Evolutionary conservation across 805 yeast species (phyloP).

Genomic region (Schwanniomyces polymorphus): DNA sequence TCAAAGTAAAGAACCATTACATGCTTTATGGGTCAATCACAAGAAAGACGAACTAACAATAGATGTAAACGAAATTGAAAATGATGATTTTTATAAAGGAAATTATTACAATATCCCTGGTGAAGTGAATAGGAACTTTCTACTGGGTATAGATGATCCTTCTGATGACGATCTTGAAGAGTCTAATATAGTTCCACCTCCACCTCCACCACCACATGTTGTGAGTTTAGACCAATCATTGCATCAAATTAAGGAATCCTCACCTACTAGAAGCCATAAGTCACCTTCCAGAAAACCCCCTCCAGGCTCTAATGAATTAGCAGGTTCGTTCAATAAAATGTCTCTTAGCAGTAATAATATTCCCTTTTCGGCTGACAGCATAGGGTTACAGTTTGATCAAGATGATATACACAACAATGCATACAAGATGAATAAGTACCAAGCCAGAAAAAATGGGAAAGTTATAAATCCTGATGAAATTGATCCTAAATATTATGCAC

Average conservation of each 20-base stretch:
- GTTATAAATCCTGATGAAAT: slow-evolving; percentile 25
- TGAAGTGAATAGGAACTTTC: slow-evolving; percentile 1
- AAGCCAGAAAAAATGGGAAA: slow-evolving; percentile 16
- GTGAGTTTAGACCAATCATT: slow-evolving; percentile 1
- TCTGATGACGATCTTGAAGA: slow-evolving; percentile 8
- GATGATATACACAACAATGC: slow-evolving; percentile 33
- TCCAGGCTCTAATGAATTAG: slow-evolving; percentile 3
- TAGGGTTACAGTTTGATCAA: slow-evolving; percentile 30
- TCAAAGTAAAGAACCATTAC: slow-evolving; percentile 33
- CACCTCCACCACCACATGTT: slow-evolving; percentile 27
- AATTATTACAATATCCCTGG: neutral
- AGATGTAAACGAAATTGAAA: neutral
- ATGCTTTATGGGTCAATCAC: slow-evolving; percentile 19
- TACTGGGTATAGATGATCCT: neutral
- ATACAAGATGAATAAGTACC: slow-evolving; percentile 29
- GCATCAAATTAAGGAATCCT: neutral
- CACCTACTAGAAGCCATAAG: slow-evolving; percentile 1
- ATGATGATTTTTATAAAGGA: neutral
- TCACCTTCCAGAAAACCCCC: slow-evolving; percentile 25
- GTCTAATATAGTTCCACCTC: slow-evolving; percentile 8
- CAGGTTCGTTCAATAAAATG: neutral
- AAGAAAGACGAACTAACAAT: neutral
- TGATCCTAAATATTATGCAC: slow-evolving; percentile 42
- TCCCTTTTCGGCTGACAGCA: slow-evolving; percentile 45
- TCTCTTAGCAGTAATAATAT: slow-evolving; percentile 16